phyloP scores from a whole-genome alignment of 176 grass and related monocot genomes.

The Miscanthus lutarioriparius region DNA sequence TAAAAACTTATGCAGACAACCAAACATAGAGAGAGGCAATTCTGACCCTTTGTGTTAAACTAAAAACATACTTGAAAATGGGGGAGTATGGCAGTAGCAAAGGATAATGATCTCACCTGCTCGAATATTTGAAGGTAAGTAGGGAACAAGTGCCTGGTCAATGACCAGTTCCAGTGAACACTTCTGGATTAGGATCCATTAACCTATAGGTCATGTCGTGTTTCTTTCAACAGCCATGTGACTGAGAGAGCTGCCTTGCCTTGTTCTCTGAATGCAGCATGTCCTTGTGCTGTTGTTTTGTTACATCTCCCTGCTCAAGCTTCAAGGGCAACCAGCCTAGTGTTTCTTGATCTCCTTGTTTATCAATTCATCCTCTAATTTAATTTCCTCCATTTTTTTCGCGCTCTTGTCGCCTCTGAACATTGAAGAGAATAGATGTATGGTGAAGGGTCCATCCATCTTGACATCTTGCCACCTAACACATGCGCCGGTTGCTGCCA shows the following conservation, averaged over 20 bases:
- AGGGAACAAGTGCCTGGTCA: neutral
- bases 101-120: neutral
- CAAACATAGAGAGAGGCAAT: too few species aligned
- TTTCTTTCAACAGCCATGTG: conserved; percentile 27
- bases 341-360: neutral
- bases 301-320: neutral
- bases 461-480: conserved; percentile 11
- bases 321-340: neutral
- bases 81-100: neutral
- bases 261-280: neutral
- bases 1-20: too few species aligned
- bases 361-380: neutral
- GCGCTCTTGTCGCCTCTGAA: neutral
- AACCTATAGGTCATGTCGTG: neutral
- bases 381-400: neutral
- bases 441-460: neutral
- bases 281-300: neutral
- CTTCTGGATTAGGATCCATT: neutral
- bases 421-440: neutral
- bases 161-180: neutral
- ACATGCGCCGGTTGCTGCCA: conserved; percentile 35
- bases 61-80: neutral
- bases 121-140: neutral
- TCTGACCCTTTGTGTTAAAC: too few species aligned
- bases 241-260: neutral